Base-by-base conservation (phyloP, 2,329 filamentous ascomycete genomes). In the Pyricularia pennisetigena region DNA sequence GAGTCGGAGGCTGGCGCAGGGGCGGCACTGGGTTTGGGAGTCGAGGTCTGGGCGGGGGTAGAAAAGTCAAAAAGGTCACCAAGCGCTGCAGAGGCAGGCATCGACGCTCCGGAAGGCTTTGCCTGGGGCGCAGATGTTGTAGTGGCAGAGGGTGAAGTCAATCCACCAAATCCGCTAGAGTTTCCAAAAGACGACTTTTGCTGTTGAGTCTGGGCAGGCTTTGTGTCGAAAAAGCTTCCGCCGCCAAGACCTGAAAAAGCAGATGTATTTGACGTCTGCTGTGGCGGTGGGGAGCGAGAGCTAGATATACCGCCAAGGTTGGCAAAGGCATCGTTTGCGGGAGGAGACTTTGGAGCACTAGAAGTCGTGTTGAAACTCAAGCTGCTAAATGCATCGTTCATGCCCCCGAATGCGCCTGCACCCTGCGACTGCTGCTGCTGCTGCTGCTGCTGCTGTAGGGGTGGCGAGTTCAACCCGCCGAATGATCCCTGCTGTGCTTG, bases 61-160 rank as follows among this genome's bases (percentile, higher is more conserved):
- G 87, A 86, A 72, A 97, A 86, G 75, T 94, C 92, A 74, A 97
- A 94, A 1, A 97, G 83, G 75, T 97, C 92, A 65, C 88, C 89
- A 73, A 95, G 87, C 20, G 87, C 85, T 32, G 87, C 86, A 10
- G 84, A 82, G 2, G 83, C 76, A 16, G 83, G 73, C 67, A 72
- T 77, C 10, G 82, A 73, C 67, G 72, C 77, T 80, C 26, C 81
- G 70, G 68, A 72, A n/a, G 74, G 73, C 49, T 73, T 72, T 67
- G 78, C 70, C 61, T 75, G 69, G 57, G 78, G 72, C 73, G 77
- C 64, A 65, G 76, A 72, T 26, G 78, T 70, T 26, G 79, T 74
- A 1, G 80, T 74, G 7, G 86, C 80, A 59, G 81, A 79, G 5
- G 59, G 24, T 7, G 59, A 62, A 16, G 23, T 14, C 2, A 62